A percentile compares a stretch with the other conserved stretches of the same genome.
phyloP scores from a whole-genome alignment of 2,329 filamentous ascomycete genomes.

The Xylaria sp. region DNA sequence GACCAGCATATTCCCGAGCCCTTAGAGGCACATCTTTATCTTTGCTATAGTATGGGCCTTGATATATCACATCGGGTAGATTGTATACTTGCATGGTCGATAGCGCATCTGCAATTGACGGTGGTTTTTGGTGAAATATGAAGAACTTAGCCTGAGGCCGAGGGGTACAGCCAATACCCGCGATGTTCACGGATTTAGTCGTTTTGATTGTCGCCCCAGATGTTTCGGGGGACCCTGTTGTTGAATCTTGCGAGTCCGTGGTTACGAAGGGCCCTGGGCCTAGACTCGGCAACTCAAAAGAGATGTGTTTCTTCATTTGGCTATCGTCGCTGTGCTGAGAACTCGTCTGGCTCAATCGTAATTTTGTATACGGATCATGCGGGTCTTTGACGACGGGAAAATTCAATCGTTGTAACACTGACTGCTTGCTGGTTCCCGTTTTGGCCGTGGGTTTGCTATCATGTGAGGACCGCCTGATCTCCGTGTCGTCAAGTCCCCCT shows the following conservation, averaged over 20 bases:
- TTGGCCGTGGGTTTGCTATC: slow-evolving; percentile 21
- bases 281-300: slow-evolving; percentile 39
- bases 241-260: slow-evolving; percentile 22
- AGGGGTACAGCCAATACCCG: slow-evolving; percentile 36
- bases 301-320: slow-evolving; percentile 43
- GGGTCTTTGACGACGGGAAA: slow-evolving; percentile 82
- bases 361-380: slow-evolving; percentile 65
- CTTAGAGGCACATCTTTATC: slow-evolving; percentile 82
- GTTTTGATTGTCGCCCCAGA: slow-evolving; percentile 24
- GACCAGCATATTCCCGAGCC: slow-evolving; percentile 82
- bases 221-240: slow-evolving; percentile 27
- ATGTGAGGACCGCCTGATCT: slow-evolving; percentile 32
- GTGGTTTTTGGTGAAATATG: slow-evolving; percentile 42
- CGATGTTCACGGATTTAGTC: slow-evolving; percentile 3
- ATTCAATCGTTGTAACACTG: slow-evolving; percentile 52
- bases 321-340: slow-evolving; percentile 56
- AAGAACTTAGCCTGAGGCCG: slow-evolving; percentile 39
- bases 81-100: slow-evolving; percentile 62
- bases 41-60: slow-evolving; percentile 83
- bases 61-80: slow-evolving; percentile 75
- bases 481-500: slow-evolving; percentile 6
- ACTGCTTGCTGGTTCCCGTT: slow-evolving; percentile 49
- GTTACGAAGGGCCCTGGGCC: slow-evolving; percentile 19
- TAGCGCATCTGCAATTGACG: slow-evolving; percentile 51
- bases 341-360: slow-evolving; percentile 67